phyloP scores from a whole-genome alignment of 2,329 filamentous ascomycete species.

The Verticillium nonalfalfae region DNA sequence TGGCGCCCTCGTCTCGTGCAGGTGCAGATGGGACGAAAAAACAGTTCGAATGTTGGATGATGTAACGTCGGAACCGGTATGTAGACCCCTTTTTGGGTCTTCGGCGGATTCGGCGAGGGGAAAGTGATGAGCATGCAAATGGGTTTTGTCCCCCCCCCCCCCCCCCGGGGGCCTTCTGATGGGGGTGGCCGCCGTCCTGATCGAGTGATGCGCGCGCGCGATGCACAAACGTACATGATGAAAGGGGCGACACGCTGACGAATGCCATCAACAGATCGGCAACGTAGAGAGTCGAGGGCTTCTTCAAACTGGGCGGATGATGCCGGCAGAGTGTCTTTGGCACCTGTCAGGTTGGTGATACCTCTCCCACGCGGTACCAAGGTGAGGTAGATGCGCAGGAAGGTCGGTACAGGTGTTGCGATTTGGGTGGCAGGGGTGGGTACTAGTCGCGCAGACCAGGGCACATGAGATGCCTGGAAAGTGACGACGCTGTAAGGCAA shows the following conservation, averaged over 20 bases:
- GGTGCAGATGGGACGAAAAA: background rate
- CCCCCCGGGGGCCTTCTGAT: too few relatives aligned
- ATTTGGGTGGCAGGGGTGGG: background rate
- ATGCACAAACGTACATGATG: background rate
- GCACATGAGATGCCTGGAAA: background rate
- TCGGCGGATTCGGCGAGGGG: background rate
- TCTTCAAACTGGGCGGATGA: too few relatives aligned
- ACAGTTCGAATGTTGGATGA: background rate
- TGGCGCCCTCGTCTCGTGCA: background rate
- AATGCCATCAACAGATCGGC: background rate
- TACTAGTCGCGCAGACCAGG: background rate
- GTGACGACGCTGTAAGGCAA: background rate
- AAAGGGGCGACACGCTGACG: background rate
- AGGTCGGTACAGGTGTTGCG: too few relatives aligned
- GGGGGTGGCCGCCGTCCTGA: too few relatives aligned
- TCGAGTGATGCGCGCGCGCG: background rate
- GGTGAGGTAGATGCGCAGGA: too few relatives aligned
- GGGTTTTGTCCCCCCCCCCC: too few relatives aligned
- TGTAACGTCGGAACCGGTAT: background rate
- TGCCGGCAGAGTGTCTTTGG: too few relatives aligned
- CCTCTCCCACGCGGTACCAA: too few relatives aligned
- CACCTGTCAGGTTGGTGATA: too few relatives aligned
- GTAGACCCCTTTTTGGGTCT: background rate
- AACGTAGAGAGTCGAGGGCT: background rate
- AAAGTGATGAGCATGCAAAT: background rate